Conservation (phyloP, 208 protist genomes). For the Trypanosoma mega region DNA sequence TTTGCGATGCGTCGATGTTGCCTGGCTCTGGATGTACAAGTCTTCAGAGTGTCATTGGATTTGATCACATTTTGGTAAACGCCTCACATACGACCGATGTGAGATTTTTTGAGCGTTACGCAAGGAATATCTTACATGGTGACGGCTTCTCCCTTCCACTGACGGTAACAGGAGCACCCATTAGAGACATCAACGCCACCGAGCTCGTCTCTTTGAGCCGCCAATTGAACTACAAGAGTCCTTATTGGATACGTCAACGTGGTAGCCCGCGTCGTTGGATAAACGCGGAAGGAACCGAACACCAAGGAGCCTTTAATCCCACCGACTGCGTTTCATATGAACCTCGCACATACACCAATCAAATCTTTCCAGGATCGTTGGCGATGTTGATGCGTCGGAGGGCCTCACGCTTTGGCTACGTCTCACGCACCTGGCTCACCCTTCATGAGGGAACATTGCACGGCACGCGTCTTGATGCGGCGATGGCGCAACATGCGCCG, state of each 20-base stretch:
- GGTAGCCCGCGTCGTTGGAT: slow-evolving; percentile 10
- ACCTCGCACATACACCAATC: slow-evolving; percentile 52
- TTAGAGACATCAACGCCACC: slow-evolving; percentile 18
- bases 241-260: slow-evolving; percentile 47
- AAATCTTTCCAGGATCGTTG: slow-evolving; percentile 35
- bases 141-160: slow-evolving; percentile 15
- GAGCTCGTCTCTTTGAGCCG: slow-evolving; percentile 12
- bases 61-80: slow-evolving; percentile 67
- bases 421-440: slow-evolving; percentile 77
- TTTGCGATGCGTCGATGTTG: slow-evolving; percentile 58
- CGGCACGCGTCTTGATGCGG: slow-evolving; percentile 32
- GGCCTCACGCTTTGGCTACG: slow-evolving; percentile 67
- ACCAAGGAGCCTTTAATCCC: slow-evolving; percentile 67
- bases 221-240: slow-evolving; percentile 27
- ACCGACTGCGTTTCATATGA: slow-evolving; percentile 57
- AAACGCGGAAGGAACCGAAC: slow-evolving; percentile 41
- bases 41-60: slow-evolving; percentile 22
- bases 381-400: slow-evolving; percentile 53
- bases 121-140: slow-evolving; percentile 33
- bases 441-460: slow-evolving; percentile 47
- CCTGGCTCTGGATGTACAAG: slow-evolving; percentile 22
- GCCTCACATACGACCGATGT: slow-evolving; percentile 66
- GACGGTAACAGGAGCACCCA: slow-evolving; percentile 26
- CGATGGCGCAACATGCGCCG: slow-evolving; percentile 41
- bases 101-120: slow-evolving; percentile 57